Percentiles rank a stretch among this genome's conserved stretches.
These are phyloP conservation scores for Quambalaria eucalypti DNA, from an alignment of 1,284 basidiomycete species.

Conservation along the genomic window DNA sequence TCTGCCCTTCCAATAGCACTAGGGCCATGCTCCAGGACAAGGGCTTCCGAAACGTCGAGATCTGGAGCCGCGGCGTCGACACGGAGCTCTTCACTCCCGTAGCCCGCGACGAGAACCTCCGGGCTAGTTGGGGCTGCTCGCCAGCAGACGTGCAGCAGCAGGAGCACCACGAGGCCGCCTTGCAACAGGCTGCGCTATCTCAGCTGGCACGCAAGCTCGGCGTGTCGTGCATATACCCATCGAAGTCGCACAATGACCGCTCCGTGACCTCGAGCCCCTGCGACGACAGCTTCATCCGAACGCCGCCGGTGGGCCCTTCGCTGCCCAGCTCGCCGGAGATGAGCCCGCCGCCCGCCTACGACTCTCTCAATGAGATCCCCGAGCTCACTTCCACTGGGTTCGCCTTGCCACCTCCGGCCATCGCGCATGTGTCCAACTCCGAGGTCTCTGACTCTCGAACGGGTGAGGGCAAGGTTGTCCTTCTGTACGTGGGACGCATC, in stretches of 20 bases:
- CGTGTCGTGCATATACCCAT: constrained; percentile 9
- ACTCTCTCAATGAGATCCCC: constrained; percentile 32
- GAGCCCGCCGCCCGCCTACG: constrained; percentile 40
- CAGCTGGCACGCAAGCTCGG: constrained; percentile 27
- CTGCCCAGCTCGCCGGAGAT: constrained; percentile 28
- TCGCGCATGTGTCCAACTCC: not conserved
- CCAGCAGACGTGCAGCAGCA: constrained; percentile 17
- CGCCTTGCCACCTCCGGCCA: constrained; percentile 29
- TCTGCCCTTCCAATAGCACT: constrained; percentile 55
- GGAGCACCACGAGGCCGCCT: constrained; percentile 2
- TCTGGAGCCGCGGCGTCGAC: constrained; percentile 52
- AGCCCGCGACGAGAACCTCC: constrained; percentile 49
- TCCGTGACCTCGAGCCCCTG: constrained; percentile 1
- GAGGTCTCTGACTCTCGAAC: constrained; percentile 1
- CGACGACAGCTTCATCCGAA: constrained; percentile 46
- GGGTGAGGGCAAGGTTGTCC: constrained; percentile 36
- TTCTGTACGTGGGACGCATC: constrained; percentile 49
- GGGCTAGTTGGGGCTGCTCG: constrained; percentile 50
- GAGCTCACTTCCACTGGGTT: constrained; percentile 17
- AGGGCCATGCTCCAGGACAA: constrained; percentile 51
- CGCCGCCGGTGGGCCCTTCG: constrained; percentile 40
- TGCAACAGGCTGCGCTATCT: constrained; percentile 15
- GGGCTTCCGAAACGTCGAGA: constrained; percentile 51
- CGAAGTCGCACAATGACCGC: not conserved
- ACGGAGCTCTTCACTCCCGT: constrained; percentile 37